These are phyloP conservation scores for Aspergillus nomiae DNA, from an alignment of 2,329 filamentous ascomycete genomes.

Conservation along the genomic window DNA sequence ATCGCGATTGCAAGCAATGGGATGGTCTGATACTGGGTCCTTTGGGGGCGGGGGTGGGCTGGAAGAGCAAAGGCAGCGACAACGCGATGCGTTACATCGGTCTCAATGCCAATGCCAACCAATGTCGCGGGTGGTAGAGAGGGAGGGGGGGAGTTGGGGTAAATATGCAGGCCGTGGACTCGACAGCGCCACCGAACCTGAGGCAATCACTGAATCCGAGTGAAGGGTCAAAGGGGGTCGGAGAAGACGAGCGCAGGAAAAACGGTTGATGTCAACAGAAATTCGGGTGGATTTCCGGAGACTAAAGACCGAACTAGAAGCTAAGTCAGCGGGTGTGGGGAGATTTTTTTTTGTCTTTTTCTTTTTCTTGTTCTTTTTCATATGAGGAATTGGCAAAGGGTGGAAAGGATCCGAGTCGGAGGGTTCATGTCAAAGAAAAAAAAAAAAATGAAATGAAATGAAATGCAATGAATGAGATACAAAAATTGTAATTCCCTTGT, in stretches of 20 bases:
- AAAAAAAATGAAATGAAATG: not conserved
- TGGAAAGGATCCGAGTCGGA: slow-evolving; percentile 4
- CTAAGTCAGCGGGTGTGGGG: slow-evolving; percentile 8
- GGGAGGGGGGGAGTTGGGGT: not conserved
- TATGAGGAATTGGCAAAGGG: not conserved
- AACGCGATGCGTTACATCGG: slow-evolving; percentile 28
- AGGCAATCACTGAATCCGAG: not conserved
- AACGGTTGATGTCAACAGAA: slow-evolving; percentile 10
- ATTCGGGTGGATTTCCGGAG: slow-evolving; percentile 11
- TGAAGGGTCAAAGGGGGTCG: slow-evolving; percentile 3
- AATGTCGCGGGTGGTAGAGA: slow-evolving; percentile 8
- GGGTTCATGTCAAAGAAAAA: not conserved
- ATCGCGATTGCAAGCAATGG: slow-evolving; percentile 8
- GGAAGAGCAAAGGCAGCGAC: slow-evolving; percentile 24
- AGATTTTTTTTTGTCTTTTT: not conserved
- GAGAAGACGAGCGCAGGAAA: slow-evolving; percentile 3
- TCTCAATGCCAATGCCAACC: slow-evolving; percentile 20
- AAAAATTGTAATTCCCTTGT: not conserved
- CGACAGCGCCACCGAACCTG: not conserved
- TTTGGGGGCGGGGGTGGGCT: slow-evolving; percentile 17
- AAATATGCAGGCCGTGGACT: not conserved
- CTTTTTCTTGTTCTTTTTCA: not conserved
- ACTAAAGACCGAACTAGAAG: slow-evolving; percentile 8
- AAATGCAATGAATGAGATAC: not conserved
- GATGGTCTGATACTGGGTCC: slow-evolving; percentile 12